phyloP scores from a whole-genome alignment of 139 green algal species.

The Axilococcus clingmanii region DNA sequence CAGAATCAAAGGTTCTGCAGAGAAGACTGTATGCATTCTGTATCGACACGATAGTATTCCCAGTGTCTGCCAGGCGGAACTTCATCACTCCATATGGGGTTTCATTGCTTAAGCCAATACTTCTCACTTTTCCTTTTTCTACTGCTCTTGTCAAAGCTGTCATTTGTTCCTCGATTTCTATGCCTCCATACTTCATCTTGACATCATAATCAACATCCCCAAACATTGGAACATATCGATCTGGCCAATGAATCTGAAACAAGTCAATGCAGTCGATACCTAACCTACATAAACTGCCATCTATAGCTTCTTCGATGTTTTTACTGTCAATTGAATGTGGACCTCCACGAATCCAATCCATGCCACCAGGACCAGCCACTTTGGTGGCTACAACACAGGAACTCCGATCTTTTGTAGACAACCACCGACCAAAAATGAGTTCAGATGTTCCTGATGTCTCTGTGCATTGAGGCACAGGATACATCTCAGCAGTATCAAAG shows the following conservation, averaged over 20 bases:
- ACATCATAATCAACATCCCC: slow-evolving; percentile 76
- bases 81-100: slow-evolving; percentile 70
- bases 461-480: slow-evolving; percentile 72
- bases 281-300: slow-evolving; percentile 65
- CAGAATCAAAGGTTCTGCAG: slow-evolving; percentile 69
- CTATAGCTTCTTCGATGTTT: slow-evolving; percentile 59
- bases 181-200: slow-evolving; percentile 21
- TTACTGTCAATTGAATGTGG: slow-evolving; percentile 33
- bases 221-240: slow-evolving; percentile 98
- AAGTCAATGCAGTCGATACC: slow-evolving; percentile 86
- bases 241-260: slow-evolving; percentile 84
- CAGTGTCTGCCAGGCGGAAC: slow-evolving; percentile 6
- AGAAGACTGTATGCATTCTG: slow-evolving; percentile 56
- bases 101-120: slow-evolving; percentile 83
- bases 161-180: slow-evolving; percentile 69
- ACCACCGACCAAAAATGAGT: slow-evolving; percentile 39
- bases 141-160: slow-evolving; percentile 30
- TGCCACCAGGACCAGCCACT: slow-evolving; percentile 65
- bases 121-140: slow-evolving; percentile 47
- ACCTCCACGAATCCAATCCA: slow-evolving; percentile 75
- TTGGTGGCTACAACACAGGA: slow-evolving; percentile 59
- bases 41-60: slow-evolving; percentile 17
- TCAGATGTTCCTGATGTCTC: slow-evolving; percentile 59
- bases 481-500: slow-evolving; percentile 81
- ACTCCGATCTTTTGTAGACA: slow-evolving; percentile 17